phyloP scores from a whole-genome alignment of 2,329 filamentous ascomycete genomes.

The Calonectria pteridis region DNA sequence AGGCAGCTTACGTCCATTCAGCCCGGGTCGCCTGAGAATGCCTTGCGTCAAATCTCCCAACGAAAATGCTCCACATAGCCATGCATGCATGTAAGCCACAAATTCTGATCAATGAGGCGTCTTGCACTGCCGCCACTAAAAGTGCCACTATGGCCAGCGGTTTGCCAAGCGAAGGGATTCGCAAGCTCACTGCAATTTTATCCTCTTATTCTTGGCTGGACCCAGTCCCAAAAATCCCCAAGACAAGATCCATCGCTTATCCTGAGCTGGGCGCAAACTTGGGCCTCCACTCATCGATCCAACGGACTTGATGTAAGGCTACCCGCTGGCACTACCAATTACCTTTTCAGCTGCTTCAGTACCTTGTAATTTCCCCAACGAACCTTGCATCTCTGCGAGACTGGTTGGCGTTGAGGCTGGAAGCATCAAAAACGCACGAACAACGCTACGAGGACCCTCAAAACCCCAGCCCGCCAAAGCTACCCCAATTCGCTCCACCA shows the following conservation, averaged over 20 bases:
- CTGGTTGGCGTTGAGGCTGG: background rate
- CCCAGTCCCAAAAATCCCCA: background rate
- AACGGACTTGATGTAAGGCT: background rate
- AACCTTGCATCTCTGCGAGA: background rate
- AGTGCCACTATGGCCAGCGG: background rate
- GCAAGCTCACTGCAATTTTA: background rate
- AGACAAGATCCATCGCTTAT: background rate
- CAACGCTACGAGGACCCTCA: background rate
- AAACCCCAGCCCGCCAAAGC: background rate
- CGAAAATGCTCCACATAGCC: background rate
- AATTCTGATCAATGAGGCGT: background rate
- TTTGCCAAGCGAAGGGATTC: background rate
- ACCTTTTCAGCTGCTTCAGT: background rate
- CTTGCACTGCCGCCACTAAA: background rate
- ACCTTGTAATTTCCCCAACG: background rate
- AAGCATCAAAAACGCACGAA: constrained; percentile 1
- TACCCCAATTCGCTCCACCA: background rate
- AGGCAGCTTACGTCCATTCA: background rate
- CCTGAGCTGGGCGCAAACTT: background rate
- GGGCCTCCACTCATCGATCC: background rate
- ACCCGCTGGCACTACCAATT: background rate
- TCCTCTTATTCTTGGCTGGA: background rate
- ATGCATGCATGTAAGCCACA: background rate
- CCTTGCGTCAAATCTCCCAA: background rate
- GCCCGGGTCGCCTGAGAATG: background rate